These are phyloP conservation scores for Pugionium cornutum DNA, from an alignment of 345 rosid genomes.

Conservation along the genomic window DNA sequence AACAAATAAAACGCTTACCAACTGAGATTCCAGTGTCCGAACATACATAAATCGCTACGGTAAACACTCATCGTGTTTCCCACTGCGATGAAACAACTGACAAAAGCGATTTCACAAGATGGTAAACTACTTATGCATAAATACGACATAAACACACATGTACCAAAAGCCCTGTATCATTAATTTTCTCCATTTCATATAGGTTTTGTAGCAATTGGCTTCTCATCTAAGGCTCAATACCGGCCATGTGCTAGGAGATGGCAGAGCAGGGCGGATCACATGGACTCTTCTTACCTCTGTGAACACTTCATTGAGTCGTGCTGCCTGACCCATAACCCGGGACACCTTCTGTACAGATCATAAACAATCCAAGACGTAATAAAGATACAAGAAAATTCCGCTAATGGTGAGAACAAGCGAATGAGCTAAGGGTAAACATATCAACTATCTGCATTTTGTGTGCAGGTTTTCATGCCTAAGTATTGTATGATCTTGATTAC, in stretches of 20 bases:
- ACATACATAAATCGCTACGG: conserved; percentile 5
- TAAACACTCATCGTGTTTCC: not conserved
- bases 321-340: conserved; percentile 62
- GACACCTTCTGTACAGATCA: conserved; percentile 38
- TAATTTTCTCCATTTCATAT: not conserved
- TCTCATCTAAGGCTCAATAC: conserved; percentile 46
- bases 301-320: conserved; percentile 83
- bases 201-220: not conserved
- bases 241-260: conserved; percentile 71
- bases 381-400: not conserved
- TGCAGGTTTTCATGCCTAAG: not conserved
- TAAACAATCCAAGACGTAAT: conserved; percentile 28
- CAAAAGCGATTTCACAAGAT: conserved; percentile 17
- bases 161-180: not conserved
- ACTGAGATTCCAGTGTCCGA: not conserved
- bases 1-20: not conserved
- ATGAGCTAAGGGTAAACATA: not conserved
- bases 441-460: conserved; percentile 2
- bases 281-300: conserved; percentile 88
- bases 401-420: not conserved
- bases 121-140: conserved; percentile 11
- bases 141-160: conserved; percentile 13
- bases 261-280: conserved; percentile 61
- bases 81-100: not conserved
- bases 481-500: not conserved